These are phyloP conservation scores for Acanthochlamys bracteata DNA, from an alignment of 106 monocot species.

Conservation along the genomic window DNA sequence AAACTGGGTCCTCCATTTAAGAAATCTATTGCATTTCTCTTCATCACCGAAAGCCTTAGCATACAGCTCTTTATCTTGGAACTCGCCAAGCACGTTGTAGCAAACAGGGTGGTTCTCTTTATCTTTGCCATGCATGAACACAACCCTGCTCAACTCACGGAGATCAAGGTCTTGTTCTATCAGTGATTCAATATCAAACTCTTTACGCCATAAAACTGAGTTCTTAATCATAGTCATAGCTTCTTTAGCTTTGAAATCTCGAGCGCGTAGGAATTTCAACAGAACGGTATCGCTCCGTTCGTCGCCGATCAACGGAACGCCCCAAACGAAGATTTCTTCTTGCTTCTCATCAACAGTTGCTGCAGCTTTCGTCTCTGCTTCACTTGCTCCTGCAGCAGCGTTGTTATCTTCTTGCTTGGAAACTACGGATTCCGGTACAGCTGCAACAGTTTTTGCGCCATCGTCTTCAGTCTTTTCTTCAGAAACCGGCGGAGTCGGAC, in stretches of 20 bases:
- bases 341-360: not conserved
- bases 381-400: slow-evolving; percentile 1
- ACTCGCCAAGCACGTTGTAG: slow-evolving; percentile 58
- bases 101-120: slow-evolving; percentile 48
- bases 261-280: slow-evolving; percentile 65
- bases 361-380: not conserved
- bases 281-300: slow-evolving; percentile 61
- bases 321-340: slow-evolving; percentile 49
- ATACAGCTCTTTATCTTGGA: slow-evolving; percentile 46
- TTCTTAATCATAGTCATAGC: slow-evolving; percentile 59
- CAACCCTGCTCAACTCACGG: slow-evolving; percentile 49
- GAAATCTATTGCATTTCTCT: slow-evolving; percentile 41
- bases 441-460: slow-evolving; percentile 31
- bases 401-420: not conserved
- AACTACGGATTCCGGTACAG: slow-evolving; percentile 21
- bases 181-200: slow-evolving; percentile 46
- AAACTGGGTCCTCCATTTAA: slow-evolving; percentile 51
- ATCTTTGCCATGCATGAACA: slow-evolving; percentile 45
- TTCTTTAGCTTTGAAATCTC: slow-evolving; percentile 72
- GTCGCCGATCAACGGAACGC: slow-evolving; percentile 54
- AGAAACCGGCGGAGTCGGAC: not conserved
- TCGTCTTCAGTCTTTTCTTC: slow-evolving; percentile 3
- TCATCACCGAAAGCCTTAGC: slow-evolving; percentile 30
- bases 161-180: slow-evolving; percentile 51
- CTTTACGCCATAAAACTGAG: slow-evolving; percentile 58